Conservation (phyloP, 805 yeast species). For the Blastobotrys chiropterorum region DNA sequence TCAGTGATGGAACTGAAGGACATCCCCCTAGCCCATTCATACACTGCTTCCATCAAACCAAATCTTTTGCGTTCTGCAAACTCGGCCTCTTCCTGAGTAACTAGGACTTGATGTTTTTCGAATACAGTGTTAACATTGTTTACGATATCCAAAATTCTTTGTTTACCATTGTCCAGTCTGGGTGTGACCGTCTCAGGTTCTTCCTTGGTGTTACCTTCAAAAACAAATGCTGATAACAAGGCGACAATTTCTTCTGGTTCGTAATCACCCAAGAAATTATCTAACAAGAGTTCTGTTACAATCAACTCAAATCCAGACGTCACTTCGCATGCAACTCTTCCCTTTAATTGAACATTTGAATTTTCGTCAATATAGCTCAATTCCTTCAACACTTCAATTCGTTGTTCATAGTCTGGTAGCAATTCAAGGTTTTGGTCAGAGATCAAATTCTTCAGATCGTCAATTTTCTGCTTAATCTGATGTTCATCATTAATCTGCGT, state of each 20-base stretch:
- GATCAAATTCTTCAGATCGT: constrained; percentile 50
- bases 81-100: constrained; percentile 79
- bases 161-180: constrained; percentile 56
- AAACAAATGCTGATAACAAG: constrained; percentile 81
- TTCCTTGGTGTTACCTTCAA: constrained; percentile 71
- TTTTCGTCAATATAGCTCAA: constrained; percentile 74
- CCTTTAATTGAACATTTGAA: constrained; percentile 73
- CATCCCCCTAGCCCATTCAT: constrained; percentile 97
- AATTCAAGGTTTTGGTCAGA: constrained; percentile 86
- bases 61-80: constrained; percentile 80
- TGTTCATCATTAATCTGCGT: constrained; percentile 41
- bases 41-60: constrained; percentile 87
- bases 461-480: constrained; percentile 45
- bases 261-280: constrained; percentile 86
- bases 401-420: constrained; percentile 88
- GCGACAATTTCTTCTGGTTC: constrained; percentile 98
- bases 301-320: constrained; percentile 80
- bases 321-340: constrained; percentile 85
- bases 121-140: constrained; percentile 55
- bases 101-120: constrained; percentile 59
- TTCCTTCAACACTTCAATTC: constrained; percentile 70
- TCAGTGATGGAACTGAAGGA: constrained; percentile 88
- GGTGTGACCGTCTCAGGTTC: constrained; percentile 77
- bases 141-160: constrained; percentile 64
- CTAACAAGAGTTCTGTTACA: constrained; percentile 81